Evolutionary conservation across 176 grass and related monocot genomes (phyloP).

Genomic region (Oryza officinalis): DNA sequence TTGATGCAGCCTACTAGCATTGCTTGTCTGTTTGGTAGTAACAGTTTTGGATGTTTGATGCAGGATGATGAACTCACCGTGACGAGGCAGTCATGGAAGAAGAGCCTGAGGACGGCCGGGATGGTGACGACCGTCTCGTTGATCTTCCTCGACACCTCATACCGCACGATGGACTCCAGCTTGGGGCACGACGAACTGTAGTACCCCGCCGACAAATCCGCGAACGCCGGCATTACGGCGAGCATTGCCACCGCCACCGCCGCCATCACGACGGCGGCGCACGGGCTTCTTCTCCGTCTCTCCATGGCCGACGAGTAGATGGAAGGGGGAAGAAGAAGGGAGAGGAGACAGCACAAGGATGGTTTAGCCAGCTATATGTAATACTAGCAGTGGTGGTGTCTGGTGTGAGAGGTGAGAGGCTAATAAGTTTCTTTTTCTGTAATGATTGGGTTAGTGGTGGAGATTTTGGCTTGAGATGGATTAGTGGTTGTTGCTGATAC

Average conservation of each 20-base stretch:
- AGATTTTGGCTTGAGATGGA: background rate
- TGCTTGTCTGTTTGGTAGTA: too few species aligned
- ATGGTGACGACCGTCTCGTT: conserved; percentile 69
- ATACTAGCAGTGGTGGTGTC: background rate
- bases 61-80: conserved; percentile 46
- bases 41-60: background rate
- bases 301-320: conserved; percentile 5
- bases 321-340: too few species aligned
- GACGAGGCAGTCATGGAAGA: conserved; percentile 91
- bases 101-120: conserved; percentile 58
- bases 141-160: conserved; percentile 55
- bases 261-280: background rate
- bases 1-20: background rate
- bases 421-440: background rate
- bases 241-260: conserved; percentile 20
- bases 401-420: background rate
- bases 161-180: conserved; percentile 50
- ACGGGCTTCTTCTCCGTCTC: conserved; percentile 3
- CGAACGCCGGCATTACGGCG: conserved; percentile 13
- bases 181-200: conserved; percentile 46
- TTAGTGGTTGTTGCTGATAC: too few species aligned
- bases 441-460: too few species aligned
- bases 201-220: conserved; percentile 34
- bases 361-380: background rate
- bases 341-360: background rate